Evolutionary conservation across 306 rosid genomes (phyloP).

Genomic region (Ochetophila trinervis): DNA sequence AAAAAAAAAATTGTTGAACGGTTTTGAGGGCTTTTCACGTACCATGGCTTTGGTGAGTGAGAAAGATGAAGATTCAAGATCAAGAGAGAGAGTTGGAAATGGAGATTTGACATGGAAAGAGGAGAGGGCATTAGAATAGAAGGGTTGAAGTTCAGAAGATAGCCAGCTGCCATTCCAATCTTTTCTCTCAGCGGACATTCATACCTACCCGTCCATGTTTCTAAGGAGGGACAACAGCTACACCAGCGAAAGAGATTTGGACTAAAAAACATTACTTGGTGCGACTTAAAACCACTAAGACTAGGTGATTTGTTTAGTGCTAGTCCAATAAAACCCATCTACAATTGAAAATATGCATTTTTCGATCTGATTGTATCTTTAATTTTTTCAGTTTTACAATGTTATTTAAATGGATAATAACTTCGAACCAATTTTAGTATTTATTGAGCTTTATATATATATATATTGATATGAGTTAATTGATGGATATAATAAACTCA

Average conservation of each 20-base stretch:
- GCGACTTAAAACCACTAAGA: background rate
- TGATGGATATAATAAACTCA: too few species aligned
- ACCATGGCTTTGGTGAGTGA: conserved; percentile 41
- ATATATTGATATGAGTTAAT: too few species aligned
- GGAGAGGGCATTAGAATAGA: background rate
- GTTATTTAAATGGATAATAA: too few species aligned
- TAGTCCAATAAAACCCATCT: too few species aligned
- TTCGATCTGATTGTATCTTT: too few species aligned
- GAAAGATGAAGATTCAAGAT: conserved; percentile 4
- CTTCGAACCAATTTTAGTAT: too few species aligned
- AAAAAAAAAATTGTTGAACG: background rate
- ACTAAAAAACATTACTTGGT: background rate
- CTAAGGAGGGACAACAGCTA: conserved; percentile 7
- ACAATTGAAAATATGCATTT: too few species aligned
- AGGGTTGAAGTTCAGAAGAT: background rate
- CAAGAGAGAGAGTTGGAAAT: background rate
- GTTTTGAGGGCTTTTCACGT: conserved; percentile 12
- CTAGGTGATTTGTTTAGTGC: too few species aligned
- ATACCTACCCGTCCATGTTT: conserved; percentile 37
- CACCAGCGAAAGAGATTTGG: background rate
- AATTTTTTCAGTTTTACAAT: too few species aligned
- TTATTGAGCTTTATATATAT: too few species aligned
- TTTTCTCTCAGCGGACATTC: conserved; percentile 39
- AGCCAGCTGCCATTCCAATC: background rate
- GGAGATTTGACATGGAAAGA: conserved; percentile 11